Evolutionary conservation across 2,329 filamentous ascomycete genomes (phyloP), one percentile per base, ranked within the genome.

Genomic region (Ophiocordyceps camponoti-rufipedis): DNA sequence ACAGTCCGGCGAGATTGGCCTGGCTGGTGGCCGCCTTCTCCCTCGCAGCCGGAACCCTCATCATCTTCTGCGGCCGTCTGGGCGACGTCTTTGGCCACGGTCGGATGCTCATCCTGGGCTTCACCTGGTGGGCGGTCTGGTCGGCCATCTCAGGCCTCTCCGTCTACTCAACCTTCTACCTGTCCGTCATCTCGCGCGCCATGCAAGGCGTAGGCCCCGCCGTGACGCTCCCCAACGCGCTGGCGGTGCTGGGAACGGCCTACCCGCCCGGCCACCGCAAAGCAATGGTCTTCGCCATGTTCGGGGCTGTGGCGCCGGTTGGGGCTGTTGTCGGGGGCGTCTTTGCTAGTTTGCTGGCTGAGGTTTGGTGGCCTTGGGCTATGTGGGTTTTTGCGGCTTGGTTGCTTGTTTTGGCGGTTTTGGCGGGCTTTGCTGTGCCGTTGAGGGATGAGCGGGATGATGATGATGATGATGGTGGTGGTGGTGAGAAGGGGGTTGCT

Each of bases 131-230:
- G 38, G 62, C 68, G 1, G 39, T 70, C 5, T 78, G 71, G 66
- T 69, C 69, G 1, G 54, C 74, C 13, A 49, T 72, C 1, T 64
- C 63, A 4, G 74, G 72, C 0, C 46, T 64, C 0, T 55, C 58
- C 1, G 54, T 55, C 43, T 68, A 66, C 47, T 63, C 62, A 5
- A 57, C 56, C 45, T 58, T 56, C 45, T 58, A 64, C 1, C 58
- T 72, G 12, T 74, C 75, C 51, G 63, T 71, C 48, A 60, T 69
- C 33, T 63, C 65, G n/a, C 65, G 75, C 6, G 71, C 69, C 0
- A 55, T 78, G 3, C 74, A 79, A 49, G 74, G 75, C 0, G 68
- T 80, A 16, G 80, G 80, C 0, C 74, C 76, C 0, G 76, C 78
- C 0, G 63, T 84, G 32, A 61, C 70, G 11, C 62, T 83, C 23